Conservation (phyloP, 257 asterid genomes). For the Ophiorrhiza pumila region DNA sequence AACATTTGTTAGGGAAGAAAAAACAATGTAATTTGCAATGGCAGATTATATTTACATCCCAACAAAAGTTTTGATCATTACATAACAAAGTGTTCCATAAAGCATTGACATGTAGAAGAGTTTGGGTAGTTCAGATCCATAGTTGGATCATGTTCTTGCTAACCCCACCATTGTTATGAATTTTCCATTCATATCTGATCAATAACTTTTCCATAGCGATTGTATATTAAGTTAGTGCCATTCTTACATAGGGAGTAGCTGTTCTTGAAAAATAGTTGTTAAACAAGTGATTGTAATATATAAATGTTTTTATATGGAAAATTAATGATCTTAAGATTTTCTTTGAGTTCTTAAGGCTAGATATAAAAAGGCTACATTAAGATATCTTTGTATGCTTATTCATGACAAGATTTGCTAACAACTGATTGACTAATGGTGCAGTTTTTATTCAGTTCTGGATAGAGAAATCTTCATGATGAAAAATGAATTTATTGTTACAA, state of each 20-base stretch:
- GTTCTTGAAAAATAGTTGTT: not conserved
- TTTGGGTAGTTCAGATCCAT: slow-evolving; percentile 11
- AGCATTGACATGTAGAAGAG: slow-evolving; percentile 21
- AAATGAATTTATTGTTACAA: not conserved
- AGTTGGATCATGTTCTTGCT: slow-evolving; percentile 7
- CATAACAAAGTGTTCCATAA: slow-evolving; percentile 18
- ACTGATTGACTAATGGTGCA: not conserved
- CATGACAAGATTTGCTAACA: not conserved
- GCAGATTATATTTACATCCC: slow-evolving; percentile 16
- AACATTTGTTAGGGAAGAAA: not conserved
- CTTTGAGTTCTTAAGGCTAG: not conserved
- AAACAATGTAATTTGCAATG: not conserved
- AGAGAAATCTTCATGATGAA: not conserved
- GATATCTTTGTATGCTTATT: not conserved
- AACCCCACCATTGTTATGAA: slow-evolving; percentile 14
- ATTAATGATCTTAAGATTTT: not conserved
- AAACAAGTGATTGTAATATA: not conserved
- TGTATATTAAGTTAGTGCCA: not conserved
- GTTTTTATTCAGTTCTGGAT: not conserved
- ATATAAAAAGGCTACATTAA: not conserved
- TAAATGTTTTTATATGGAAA: not conserved
- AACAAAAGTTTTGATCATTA: not conserved
- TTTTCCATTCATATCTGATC: not conserved
- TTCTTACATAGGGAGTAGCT: not conserved
- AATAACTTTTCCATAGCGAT: not conserved